phyloP scores from a whole-genome alignment of 257 asterid genomes.

The Salvia hispanica region DNA sequence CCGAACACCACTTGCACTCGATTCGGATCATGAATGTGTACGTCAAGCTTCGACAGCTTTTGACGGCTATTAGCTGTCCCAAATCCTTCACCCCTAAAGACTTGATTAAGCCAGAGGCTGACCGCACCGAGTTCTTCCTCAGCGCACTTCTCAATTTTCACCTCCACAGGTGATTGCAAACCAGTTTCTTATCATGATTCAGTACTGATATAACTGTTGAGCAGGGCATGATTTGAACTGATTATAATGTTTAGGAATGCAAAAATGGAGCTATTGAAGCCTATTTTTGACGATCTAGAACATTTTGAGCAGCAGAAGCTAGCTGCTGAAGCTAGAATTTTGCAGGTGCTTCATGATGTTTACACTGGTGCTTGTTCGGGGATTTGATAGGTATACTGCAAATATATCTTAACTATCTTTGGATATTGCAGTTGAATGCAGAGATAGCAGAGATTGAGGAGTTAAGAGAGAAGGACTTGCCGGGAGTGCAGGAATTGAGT shows the following conservation, averaged over 20 bases:
- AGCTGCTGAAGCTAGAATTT: conserved; percentile 53
- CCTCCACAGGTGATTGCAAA: conserved; percentile 53
- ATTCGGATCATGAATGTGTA: conserved; percentile 56
- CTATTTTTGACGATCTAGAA: conserved; percentile 55
- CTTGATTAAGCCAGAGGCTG: conserved; percentile 75
- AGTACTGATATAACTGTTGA: background rate
- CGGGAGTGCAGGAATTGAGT: conserved; percentile 63
- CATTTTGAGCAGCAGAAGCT: conserved; percentile 50
- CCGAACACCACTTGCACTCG: conserved; percentile 71
- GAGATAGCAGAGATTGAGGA: conserved; percentile 61
- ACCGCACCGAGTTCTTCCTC: conserved; percentile 69
- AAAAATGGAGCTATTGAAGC: conserved; percentile 52
- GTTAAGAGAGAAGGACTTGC: conserved; percentile 63
- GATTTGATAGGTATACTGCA: conserved; percentile 6
- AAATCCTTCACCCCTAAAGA: conserved; percentile 60
- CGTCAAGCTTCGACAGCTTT: conserved; percentile 45
- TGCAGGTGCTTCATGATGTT: conserved; percentile 52
- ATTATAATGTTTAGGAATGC: conserved; percentile 41
- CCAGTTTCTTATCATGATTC: background rate
- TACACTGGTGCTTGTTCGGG: conserved; percentile 8
- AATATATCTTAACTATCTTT: conserved; percentile 22
- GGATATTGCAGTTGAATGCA: conserved; percentile 51
- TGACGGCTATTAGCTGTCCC: conserved; percentile 62
- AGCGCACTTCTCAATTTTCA: conserved; percentile 78
- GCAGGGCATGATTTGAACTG: background rate